Percentiles rank a stretch among this genome's conserved stretches.
Evolutionary conservation across 257 asterid species (phyloP).

Genomic region (Gentiana macrophylla): DNA sequence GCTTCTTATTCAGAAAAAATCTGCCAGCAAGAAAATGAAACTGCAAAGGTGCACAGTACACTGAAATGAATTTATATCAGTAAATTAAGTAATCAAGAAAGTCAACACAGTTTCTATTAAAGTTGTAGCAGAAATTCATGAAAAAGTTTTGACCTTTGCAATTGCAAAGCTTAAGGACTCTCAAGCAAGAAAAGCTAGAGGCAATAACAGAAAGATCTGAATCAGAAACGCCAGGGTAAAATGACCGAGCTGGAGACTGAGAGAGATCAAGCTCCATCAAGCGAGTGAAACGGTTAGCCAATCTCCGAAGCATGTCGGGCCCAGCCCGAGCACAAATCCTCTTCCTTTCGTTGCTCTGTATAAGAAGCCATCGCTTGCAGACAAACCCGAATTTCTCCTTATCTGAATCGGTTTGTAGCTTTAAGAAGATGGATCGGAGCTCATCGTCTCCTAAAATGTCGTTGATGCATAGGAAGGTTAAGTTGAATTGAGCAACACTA

Average conservation of each 20-base stretch:
- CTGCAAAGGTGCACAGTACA: too few species aligned
- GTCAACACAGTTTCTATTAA: not conserved
- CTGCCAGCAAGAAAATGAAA: too few species aligned
- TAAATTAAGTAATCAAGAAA: not conserved
- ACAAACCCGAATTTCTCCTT: slow-evolving; percentile 76
- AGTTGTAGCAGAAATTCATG: not conserved
- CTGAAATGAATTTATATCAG: not conserved
- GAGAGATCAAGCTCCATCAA: slow-evolving; percentile 73
- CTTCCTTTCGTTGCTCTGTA: slow-evolving; percentile 75
- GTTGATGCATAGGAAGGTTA: slow-evolving; percentile 37
- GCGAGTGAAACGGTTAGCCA: slow-evolving; percentile 72
- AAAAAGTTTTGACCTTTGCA: slow-evolving; percentile 51
- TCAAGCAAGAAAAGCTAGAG: slow-evolving; percentile 46
- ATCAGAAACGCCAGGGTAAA: slow-evolving; percentile 87
- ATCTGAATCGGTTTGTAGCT: slow-evolving; percentile 46
- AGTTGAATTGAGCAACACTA: not conserved
- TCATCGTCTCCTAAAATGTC: slow-evolving; percentile 70
- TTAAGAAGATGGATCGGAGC: slow-evolving; percentile 53
- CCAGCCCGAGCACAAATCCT: slow-evolving; percentile 84
- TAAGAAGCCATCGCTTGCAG: slow-evolving; percentile 84
- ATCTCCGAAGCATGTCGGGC: slow-evolving; percentile 72
- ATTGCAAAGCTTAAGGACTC: slow-evolving; percentile 43
- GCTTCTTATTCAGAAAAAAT: too few species aligned
- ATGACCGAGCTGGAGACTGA: slow-evolving; percentile 77
- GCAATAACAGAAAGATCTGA: slow-evolving; percentile 76